Percentiles rank a stretch among this genome's conserved stretches.
These are phyloP conservation scores for Sambucus nigra DNA, from an alignment of 129 eudicot species.

Conservation along the genomic window DNA sequence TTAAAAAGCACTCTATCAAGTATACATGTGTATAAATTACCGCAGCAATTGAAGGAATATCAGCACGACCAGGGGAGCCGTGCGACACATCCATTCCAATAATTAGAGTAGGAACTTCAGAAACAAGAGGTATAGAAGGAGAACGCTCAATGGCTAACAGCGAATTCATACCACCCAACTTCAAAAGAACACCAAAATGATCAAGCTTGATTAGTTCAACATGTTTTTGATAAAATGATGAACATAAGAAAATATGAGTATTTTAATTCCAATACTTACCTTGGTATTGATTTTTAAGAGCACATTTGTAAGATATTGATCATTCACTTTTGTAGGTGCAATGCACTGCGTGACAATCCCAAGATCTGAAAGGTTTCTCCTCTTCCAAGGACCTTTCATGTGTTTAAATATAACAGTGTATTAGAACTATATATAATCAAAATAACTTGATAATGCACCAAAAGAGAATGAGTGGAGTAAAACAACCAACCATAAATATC, in stretches of 20 bases:
- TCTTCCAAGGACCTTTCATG: conserved; percentile 79
- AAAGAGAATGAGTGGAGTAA: background rate
- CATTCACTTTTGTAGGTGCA: conserved; percentile 58
- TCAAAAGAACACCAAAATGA: conserved; percentile 5
- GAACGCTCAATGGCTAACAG: conserved; percentile 34
- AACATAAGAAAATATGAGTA: too few relatives aligned
- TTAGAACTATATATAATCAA: background rate
- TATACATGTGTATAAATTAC: conserved; percentile 25
- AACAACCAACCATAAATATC: conserved; percentile 57
- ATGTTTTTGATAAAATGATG: background rate
- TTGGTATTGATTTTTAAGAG: conserved; percentile 71
- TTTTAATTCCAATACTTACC: too few relatives aligned
- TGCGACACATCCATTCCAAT: conserved; percentile 92
- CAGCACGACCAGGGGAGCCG: conserved; percentile 76
- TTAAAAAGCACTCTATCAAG: too few relatives aligned
- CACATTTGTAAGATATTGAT: conserved; percentile 74
- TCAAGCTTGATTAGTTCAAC: background rate
- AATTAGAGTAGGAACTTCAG: conserved; percentile 52
- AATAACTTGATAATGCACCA: background rate
- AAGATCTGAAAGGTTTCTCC: conserved; percentile 35
- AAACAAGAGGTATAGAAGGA: conserved; percentile 41
- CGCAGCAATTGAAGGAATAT: conserved; percentile 84
- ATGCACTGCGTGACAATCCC: conserved; percentile 84
- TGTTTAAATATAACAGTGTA: background rate
- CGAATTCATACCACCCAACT: conserved; percentile 86